Evolutionary conservation across 352 stramenopile genomes (phyloP).

Genomic region (Globisporangium echinulatum): DNA sequence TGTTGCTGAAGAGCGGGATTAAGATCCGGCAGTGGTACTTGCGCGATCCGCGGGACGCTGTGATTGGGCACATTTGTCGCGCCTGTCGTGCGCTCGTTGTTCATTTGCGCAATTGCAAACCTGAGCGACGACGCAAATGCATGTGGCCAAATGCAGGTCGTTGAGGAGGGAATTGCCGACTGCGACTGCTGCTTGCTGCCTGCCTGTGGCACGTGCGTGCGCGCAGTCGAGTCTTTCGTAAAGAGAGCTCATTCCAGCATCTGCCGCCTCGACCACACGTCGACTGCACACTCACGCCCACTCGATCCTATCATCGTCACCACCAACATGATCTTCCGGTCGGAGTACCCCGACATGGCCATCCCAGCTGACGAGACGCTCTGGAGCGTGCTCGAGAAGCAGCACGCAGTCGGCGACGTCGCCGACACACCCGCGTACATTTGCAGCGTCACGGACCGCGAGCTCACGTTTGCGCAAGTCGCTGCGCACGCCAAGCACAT

Average conservation of each 20-base stretch:
- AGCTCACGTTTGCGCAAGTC: slow-evolving; percentile 29
- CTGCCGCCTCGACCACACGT: not conserved
- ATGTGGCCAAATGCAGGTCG: not conserved
- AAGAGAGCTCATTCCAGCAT: not conserved
- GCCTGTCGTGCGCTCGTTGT: not conserved
- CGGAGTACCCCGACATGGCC: slow-evolving; percentile 15
- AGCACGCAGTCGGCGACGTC: slow-evolving; percentile 12
- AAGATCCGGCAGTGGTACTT: slow-evolving; percentile 6
- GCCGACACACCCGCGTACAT: slow-evolving; percentile 26
- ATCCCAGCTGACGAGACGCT: slow-evolving; percentile 27
- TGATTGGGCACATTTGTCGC: not conserved
- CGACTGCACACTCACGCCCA: not conserved
- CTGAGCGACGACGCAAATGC: not conserved
- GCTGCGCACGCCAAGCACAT: slow-evolving; percentile 17
- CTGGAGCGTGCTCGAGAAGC: slow-evolving; percentile 32
- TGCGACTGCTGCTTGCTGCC: not conserved
- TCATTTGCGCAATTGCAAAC: not conserved
- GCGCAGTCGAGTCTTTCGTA: not conserved
- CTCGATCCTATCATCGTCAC: not conserved
- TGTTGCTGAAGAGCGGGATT: slow-evolving; percentile 9
- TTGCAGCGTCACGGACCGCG: slow-evolving; percentile 31
- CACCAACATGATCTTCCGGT: slow-evolving; percentile 31
- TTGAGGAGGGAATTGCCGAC: not conserved
- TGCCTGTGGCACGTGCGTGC: not conserved
- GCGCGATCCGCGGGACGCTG: not conserved